Evolutionary conservation across 2,329 filamentous ascomycete genomes (phyloP), one percentile per base, ranked within the genome.

Genomic region (Ophiostoma novo-ulmi): DNA sequence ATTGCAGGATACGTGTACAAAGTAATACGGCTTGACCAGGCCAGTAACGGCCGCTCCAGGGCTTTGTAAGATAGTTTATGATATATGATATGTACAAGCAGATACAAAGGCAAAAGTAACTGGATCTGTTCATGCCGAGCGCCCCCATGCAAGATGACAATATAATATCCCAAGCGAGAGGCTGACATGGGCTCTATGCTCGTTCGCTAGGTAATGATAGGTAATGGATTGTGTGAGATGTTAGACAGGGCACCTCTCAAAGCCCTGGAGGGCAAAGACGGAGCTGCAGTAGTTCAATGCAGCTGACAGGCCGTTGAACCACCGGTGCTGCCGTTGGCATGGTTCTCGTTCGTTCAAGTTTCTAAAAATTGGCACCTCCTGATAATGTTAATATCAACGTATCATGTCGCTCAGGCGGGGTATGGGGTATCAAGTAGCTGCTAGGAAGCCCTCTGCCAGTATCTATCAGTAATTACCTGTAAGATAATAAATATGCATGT

Each of bases 221-320:
- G 22, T 20, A 48, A 48, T 48, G 8, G 5, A 48, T 48, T 48
- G 44, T 44, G 44, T 48, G n/a, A 17, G 17, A 48, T 20, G 44
- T 8, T 4, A 26, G n/a, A 26, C 52, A 58, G 52, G 52, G 22
- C 44, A 48, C n/a, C n/a, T 58, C 48, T 55, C 8, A 10, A 58
- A 22, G 52, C 8, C 31, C 31, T 39, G 10, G 38, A 20, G 17
- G 44, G 22, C 11, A 58, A 58, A 58, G 17, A n/a, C 31, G 35
- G 14, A 36, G 31, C 61, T 64, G 61, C 31, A 36, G 61, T 64
- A 31, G 61, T 64, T 64, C 35, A 8, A 22, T n/a, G 61, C 31
- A 36, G 61, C 61, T 64, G 61, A 64, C 61, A 64, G 61, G 61
- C 61, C 35, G 61, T 64, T 64, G 61, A 35, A 64, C 35, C 31